A percentile compares a stretch with the other conserved stretches of the same genome.
These are phyloP conservation scores for Phaseolus coccineus DNA, from an alignment of 331 rosid genomes.

Conservation along the genomic window DNA sequence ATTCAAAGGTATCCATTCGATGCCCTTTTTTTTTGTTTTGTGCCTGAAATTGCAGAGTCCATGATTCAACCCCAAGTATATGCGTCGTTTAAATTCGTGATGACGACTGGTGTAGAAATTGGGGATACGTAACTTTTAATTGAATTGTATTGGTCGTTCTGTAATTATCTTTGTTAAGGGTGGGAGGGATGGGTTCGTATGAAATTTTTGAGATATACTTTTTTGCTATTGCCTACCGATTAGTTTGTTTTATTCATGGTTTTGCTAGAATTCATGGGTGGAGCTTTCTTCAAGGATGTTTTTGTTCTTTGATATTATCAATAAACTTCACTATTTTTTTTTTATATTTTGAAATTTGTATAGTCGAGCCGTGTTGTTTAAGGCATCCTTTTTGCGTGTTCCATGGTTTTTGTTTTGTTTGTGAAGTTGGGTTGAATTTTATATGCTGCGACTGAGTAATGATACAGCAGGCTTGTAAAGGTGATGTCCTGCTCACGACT, in stretches of 20 bases:
- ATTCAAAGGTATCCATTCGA: constrained; percentile 68
- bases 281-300: background rate
- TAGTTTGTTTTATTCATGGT: background rate
- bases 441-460: constrained; percentile 25
- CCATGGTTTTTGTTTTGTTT: background rate
- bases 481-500: background rate
- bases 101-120: too few species aligned
- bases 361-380: background rate
- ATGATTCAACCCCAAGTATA: too few species aligned
- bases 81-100: too few species aligned
- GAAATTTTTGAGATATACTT: background rate
- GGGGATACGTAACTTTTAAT: too few species aligned
- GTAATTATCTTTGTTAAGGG: background rate
- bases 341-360: background rate
- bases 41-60: background rate
- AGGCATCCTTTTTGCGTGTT: background rate
- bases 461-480: background rate
- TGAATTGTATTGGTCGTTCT: background rate
- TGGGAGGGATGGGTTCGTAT: background rate
- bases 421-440: constrained; percentile 20
- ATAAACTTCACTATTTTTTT: background rate
- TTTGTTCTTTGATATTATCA: background rate
- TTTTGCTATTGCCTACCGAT: background rate
- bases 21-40: background rate
- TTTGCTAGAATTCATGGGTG: background rate